Percentiles rank a stretch among this genome's conserved stretches.
These are phyloP conservation scores for Lepidium campestre DNA, from an alignment of 441 rosid species.

Conservation along the genomic window DNA sequence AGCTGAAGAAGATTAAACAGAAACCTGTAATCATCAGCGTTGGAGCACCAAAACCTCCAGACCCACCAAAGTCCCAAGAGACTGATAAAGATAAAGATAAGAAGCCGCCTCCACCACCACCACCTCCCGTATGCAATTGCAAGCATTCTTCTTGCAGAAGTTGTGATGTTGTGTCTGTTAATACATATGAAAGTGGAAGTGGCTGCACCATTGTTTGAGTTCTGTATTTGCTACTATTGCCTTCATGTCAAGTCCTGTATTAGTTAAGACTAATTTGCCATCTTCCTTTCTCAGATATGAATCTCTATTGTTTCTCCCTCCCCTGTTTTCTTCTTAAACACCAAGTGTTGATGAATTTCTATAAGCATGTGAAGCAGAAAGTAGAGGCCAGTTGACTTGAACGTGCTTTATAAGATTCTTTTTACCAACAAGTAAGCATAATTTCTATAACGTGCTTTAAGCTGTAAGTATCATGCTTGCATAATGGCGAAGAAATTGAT, in stretches of 20 bases:
- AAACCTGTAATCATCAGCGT: constrained; percentile 29
- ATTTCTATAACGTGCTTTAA: no score
- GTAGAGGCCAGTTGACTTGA: neutral
- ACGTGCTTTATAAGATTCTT: neutral
- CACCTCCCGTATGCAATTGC: constrained; percentile 7
- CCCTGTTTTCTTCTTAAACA: neutral
- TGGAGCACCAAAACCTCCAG: constrained; percentile 30
- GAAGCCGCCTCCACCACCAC: neutral
- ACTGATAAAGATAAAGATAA: neutral
- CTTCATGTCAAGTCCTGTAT: constrained; percentile 11
- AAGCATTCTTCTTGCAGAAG: constrained; percentile 15
- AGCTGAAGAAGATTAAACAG: constrained; percentile 28
- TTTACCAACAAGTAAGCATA: neutral
- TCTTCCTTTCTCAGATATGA: neutral
- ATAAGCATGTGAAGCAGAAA: neutral
- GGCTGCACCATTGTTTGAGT: constrained; percentile 30
- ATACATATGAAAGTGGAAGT: constrained; percentile 29
- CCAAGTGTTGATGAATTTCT: neutral
- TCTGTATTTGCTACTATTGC: neutral
- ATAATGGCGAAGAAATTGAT: no score
- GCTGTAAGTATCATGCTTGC: no score
- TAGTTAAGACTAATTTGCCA: neutral
- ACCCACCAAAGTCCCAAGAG: neutral
- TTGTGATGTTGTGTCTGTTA: constrained; percentile 29
- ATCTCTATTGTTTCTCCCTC: constrained; percentile 3